phyloP scores from a whole-genome alignment of 805 yeast genomes.

The Debaryomyces hansenii region DNA sequence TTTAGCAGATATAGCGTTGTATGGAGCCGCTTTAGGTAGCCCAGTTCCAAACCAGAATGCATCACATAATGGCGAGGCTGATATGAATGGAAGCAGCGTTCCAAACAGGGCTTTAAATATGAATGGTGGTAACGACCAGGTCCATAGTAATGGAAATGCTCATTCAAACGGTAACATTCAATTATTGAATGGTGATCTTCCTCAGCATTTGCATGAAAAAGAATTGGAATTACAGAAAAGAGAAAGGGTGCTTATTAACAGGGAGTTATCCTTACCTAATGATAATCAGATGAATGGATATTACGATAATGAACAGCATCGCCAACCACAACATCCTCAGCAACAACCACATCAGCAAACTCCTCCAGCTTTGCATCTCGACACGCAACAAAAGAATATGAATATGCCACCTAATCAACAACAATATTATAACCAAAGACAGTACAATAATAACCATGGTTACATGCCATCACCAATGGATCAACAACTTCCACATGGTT shows the following conservation, averaged over 20 bases:
- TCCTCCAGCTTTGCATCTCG: constrained; percentile 3
- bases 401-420: constrained; percentile 7
- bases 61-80: constrained; percentile 3
- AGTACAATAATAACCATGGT: constrained; percentile 3
- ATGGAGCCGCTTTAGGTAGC: constrained; percentile 35
- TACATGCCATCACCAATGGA: constrained; percentile 15
- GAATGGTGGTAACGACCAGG: too few species aligned
- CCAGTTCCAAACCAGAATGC: constrained; percentile 10
- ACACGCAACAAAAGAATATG: constrained; percentile 3
- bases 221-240: constrained; percentile 26
- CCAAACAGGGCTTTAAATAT: neutral
- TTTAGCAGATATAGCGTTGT: constrained; percentile 35
- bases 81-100: neutral
- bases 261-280: constrained; percentile 1
- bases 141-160: too few species aligned
- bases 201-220: constrained; percentile 16
- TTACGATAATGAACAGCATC: neutral
- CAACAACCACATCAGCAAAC: constrained; percentile 6
- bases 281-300: neutral
- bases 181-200: constrained; percentile 8
- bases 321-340: constrained; percentile 2
- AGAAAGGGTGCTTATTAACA: constrained; percentile 24
- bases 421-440: constrained; percentile 1
- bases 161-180: neutral
- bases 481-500: constrained; percentile 32